Conservation (phyloP, 352 stramenopile genomes). For the Phytophthora sansomeana region DNA sequence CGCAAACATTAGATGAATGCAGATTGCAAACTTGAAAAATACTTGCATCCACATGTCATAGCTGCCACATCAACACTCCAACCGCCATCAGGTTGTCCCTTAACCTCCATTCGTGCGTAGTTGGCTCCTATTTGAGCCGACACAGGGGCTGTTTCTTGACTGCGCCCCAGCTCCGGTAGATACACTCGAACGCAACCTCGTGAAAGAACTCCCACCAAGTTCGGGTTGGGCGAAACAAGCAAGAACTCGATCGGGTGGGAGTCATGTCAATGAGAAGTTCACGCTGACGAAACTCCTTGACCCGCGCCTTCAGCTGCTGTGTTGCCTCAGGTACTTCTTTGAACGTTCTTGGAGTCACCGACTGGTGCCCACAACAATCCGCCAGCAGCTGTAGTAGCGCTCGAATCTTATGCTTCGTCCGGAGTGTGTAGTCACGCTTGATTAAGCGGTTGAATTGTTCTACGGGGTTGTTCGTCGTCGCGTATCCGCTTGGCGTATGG, state of each 20-base stretch:
- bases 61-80: neutral
- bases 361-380: conserved; percentile 4
- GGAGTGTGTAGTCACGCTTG: conserved; percentile 29
- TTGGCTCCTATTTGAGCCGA: neutral
- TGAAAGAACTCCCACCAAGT: neutral
- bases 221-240: neutral
- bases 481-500: conserved; percentile 3
- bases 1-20: conserved; percentile 7
- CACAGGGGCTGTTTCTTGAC: neutral
- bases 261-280: neutral
- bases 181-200: neutral
- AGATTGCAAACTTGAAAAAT: conserved; percentile 7
- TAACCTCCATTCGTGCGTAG: conserved; percentile 4
- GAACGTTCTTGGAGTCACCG: neutral
- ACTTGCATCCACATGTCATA: neutral
- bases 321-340: neutral
- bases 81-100: neutral
- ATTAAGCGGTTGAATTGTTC: conserved; percentile 17
- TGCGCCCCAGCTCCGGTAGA: neutral
- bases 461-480: conserved; percentile 11
- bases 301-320: conserved; percentile 4
- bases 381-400: neutral
- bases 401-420: conserved; percentile 16
- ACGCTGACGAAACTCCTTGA: conserved; percentile 7
- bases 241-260: neutral